Evolutionary conservation across 805 yeast species (phyloP).

Genomic region (Limtongia smithiae): DNA sequence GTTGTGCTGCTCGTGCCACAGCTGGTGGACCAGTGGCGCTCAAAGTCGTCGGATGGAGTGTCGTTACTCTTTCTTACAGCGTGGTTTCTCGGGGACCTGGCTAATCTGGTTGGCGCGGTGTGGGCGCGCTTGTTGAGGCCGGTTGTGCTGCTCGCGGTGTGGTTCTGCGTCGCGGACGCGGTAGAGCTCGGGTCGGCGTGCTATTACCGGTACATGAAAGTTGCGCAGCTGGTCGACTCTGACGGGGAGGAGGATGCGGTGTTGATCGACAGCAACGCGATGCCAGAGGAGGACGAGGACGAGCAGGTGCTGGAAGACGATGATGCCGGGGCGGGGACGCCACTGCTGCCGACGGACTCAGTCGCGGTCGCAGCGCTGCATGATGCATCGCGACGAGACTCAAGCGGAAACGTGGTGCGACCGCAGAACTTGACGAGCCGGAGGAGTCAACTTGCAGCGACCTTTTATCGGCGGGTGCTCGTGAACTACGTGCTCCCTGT

Average conservation of each 20-base stretch:
- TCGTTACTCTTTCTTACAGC: slow-evolving; percentile 61
- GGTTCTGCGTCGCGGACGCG: slow-evolving; percentile 73
- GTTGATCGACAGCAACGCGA: not conserved
- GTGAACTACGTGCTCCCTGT: slow-evolving; percentile 51
- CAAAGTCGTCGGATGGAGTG: slow-evolving; percentile 66
- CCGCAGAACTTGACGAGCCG: slow-evolving; percentile 11
- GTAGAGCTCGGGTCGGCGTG: slow-evolving; percentile 55
- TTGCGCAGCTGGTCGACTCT: not conserved
- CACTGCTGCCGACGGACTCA: not conserved
- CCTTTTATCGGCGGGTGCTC: slow-evolving; percentile 36
- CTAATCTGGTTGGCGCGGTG: slow-evolving; percentile 62
- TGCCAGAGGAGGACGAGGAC: slow-evolving; percentile 2
- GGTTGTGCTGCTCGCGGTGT: slow-evolving; percentile 63
- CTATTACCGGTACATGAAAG: slow-evolving; percentile 45
- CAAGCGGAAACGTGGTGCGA: not conserved
- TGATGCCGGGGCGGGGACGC: not conserved
- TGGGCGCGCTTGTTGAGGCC: slow-evolving; percentile 71
- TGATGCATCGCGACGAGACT: not conserved
- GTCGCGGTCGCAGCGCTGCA: not conserved
- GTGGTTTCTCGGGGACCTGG: slow-evolving; percentile 71
- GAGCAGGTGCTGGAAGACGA: not conserved
- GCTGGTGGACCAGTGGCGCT: slow-evolving; percentile 73
- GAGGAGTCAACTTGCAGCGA: slow-evolving; percentile 1
- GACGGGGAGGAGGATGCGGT: not conserved
- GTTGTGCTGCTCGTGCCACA: slow-evolving; percentile 73